Base-by-base conservation (phyloP, 164 flowering plant genomes). In the Echeveria elegans region DNA sequence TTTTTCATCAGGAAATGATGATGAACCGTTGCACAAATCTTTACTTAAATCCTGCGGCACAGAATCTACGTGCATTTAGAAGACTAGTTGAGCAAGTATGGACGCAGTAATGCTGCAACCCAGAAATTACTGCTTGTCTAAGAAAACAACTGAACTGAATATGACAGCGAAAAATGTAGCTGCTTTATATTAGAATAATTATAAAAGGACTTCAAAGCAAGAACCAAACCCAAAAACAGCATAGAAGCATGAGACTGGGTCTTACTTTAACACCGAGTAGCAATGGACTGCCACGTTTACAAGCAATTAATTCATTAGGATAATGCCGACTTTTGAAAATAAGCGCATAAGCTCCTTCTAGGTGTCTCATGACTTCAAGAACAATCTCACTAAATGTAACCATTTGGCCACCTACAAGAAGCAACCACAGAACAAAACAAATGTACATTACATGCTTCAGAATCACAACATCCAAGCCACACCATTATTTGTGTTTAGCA, bases 331-430 rank as follows among this genome's bases (percentile, higher is more conserved):
- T 92, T 81, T 95, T 95, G 59, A 95, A 95, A 52, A 92, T 82
- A 31, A 95, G 94, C 26, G 99, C 99, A 86, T 89, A 95, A 45
- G 99, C 97, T 76, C 99, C 99, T 79, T 95, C 99, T 52, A 95
- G 88, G 80, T 92, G 97, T 84, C 97, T 78, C 91, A 95, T 86
- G 68, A 95, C 97, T 81, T 95, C 99, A 66, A 89, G 78, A 48
- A 95, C 97, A 77, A 95, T 96, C 79, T 95, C 82, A 72, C 88
- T 85, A 73, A 95, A 95, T 60, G 96, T 84, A 64, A 94, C 85
- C 65, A 77, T 70, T 72, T 78, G 88, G 63, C 76, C 89, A 75
- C 92, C 99, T 92, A 85, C 74, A n/a, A n/a, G 80, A 74, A 67
- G 19, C 8, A 23, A 18, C 65, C 23, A 63, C 23, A 36, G 28